phyloP scores from a whole-genome alignment of 2,329 filamentous ascomycete species.

The Talaromyces verruculosus region DNA sequence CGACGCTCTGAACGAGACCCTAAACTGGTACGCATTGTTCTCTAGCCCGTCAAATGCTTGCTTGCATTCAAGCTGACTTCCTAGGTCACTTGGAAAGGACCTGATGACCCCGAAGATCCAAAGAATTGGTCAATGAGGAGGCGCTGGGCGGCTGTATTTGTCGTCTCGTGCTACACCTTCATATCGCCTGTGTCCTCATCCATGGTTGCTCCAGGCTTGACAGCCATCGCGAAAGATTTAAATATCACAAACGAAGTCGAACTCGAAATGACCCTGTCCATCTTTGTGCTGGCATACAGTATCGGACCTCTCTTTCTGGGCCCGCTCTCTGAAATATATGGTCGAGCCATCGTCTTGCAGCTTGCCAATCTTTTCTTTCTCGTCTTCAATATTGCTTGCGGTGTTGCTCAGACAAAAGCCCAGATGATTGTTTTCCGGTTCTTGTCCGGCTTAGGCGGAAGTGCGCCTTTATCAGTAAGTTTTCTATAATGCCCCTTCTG shows the following conservation, averaged over 20 bases:
- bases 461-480: constrained; percentile 54
- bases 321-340: constrained; percentile 58
- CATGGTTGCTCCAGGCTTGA: constrained; percentile 57
- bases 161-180: constrained; percentile 60
- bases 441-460: constrained; percentile 59
- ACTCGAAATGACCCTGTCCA: constrained; percentile 53
- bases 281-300: constrained; percentile 57
- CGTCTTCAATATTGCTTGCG: constrained; percentile 62
- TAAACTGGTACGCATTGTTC: constrained; percentile 14
- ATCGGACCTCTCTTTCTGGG: constrained; percentile 54
- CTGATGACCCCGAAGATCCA: constrained; percentile 51
- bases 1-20: constrained; percentile 16
- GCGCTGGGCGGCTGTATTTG: constrained; percentile 59
- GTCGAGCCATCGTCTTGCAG: constrained; percentile 56
- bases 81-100: constrained; percentile 53
- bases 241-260: constrained; percentile 50
- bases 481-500: neutral
- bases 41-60: neutral
- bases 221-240: constrained; percentile 55
- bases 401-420: constrained; percentile 52
- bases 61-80: neutral
- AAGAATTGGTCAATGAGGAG: constrained; percentile 56
- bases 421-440: constrained; percentile 61
- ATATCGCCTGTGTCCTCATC: constrained; percentile 64
- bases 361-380: constrained; percentile 56